Evolutionary conservation across 352 stramenopile genomes (phyloP).

Genomic region (Pythium plurisporium): DNA sequence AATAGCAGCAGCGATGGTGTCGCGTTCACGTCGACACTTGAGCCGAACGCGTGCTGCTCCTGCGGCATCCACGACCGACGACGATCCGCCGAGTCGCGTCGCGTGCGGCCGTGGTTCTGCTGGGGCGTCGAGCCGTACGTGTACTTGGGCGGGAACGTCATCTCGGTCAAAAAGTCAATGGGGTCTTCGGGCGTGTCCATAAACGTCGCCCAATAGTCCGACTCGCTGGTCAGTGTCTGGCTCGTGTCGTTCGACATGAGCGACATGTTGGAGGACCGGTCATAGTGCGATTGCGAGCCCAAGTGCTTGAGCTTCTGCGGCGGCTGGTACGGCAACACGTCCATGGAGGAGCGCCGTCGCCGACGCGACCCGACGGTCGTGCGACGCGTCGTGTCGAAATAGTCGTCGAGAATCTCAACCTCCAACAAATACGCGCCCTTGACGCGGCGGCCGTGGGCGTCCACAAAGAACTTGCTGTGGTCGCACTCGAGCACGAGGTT

Average conservation of each 20-base stretch:
- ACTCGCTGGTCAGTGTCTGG: slow-evolving; percentile 11
- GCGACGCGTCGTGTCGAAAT: slow-evolving; percentile 34
- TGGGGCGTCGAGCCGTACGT: neutral
- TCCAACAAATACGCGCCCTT: slow-evolving; percentile 48
- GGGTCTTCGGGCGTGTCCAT: slow-evolving; percentile 5
- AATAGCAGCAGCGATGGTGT: slow-evolving; percentile 17
- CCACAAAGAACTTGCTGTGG: slow-evolving; percentile 60
- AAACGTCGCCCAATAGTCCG: slow-evolving; percentile 21
- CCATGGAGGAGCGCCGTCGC: slow-evolving; percentile 17
- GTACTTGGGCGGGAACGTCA: slow-evolving; percentile 13
- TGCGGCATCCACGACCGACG: slow-evolving; percentile 10
- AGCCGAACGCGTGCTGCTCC: slow-evolving; percentile 3
- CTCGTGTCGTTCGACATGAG: slow-evolving; percentile 23
- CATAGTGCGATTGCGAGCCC: slow-evolving; percentile 4
- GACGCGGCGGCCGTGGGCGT: slow-evolving; percentile 44
- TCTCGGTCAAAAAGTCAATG: slow-evolving; percentile 7
- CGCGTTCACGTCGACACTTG: neutral
- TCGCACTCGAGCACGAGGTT: slow-evolving; percentile 72
- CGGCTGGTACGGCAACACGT: slow-evolving; percentile 17
- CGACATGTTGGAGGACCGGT: slow-evolving; percentile 24
- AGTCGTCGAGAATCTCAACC: slow-evolving; percentile 54
- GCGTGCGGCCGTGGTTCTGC: neutral
- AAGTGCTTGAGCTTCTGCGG: slow-evolving; percentile 18
- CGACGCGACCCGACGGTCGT: slow-evolving; percentile 11
- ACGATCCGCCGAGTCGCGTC: slow-evolving; percentile 10